Percentiles rank a stretch among this genome's conserved stretches.
phyloP scores from a whole-genome alignment of 441 rosid species.

The Rhodomyrtus psidioides region DNA sequence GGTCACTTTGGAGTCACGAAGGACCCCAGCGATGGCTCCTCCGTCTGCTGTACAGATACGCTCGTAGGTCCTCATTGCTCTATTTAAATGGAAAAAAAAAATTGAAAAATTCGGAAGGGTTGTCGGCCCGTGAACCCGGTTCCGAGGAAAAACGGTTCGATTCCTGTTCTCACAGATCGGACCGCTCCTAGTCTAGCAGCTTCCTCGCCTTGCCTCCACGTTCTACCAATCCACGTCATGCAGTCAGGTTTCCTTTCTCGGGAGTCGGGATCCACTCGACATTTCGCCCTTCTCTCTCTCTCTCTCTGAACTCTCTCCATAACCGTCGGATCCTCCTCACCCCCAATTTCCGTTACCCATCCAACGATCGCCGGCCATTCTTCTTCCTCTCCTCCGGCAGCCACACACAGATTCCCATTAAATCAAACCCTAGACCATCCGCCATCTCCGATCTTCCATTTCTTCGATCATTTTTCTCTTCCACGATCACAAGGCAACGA shows the following conservation, averaged over 20 bases:
- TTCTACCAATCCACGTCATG: background rate
- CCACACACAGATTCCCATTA: background rate
- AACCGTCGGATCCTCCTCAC: conserved; percentile 17
- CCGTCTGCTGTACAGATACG: too few species aligned
- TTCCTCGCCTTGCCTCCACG: background rate
- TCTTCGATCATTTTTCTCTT: background rate
- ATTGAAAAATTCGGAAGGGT: background rate
- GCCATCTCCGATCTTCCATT: background rate
- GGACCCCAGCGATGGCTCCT: too few species aligned
- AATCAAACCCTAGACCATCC: background rate
- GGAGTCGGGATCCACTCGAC: background rate
- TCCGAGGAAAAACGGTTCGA: background rate
- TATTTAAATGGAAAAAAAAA: too few species aligned
- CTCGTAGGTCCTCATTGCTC: too few species aligned
- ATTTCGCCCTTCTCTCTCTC: background rate
- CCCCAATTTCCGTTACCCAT: background rate
- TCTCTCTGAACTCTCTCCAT: background rate
- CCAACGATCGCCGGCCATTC: conserved; percentile 10
- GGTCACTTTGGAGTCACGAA: too few species aligned
- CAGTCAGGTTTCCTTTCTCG: background rate
- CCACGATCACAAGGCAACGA: background rate
- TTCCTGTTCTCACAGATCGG: background rate
- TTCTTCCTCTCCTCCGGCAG: conserved; percentile 1
- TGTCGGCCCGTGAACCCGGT: background rate
- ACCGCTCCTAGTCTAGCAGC: background rate